Conservation (phyloP, 768 basidiomycete species). For the Amanita phalloides region DNA sequence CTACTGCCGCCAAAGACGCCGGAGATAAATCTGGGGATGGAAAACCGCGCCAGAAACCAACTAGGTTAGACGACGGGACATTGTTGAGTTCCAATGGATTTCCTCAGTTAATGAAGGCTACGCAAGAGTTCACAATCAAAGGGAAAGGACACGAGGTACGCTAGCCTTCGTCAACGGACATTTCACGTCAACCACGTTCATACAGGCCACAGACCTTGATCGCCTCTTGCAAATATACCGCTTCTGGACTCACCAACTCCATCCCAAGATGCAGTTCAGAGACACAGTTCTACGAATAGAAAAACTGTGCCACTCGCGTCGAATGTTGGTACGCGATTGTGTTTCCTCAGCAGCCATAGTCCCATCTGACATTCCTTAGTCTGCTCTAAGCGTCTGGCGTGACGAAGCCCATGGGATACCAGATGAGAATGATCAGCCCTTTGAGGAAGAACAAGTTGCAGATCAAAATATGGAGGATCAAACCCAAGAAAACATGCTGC, state of each 20-base stretch:
- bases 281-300: conserved; percentile 85
- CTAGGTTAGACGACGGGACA: conserved; percentile 66
- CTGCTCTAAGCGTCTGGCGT: conserved; percentile 64
- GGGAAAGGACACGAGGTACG: conserved; percentile 91
- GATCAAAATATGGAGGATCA: conserved; percentile 9
- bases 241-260: conserved; percentile 91
- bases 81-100: conserved; percentile 70
- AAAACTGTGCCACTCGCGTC: conserved; percentile 75
- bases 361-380: conserved; percentile 20
- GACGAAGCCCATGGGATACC: conserved; percentile 44
- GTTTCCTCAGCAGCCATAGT: background rate
- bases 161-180: background rate
- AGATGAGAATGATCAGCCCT: conserved; percentile 11
- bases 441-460: conserved; percentile 10
- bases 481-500: conserved; percentile 4
- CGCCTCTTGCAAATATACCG: conserved; percentile 79
- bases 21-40: conserved; percentile 15
- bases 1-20: background rate
- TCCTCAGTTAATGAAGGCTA: conserved; percentile 63
- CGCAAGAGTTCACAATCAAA: conserved; percentile 68
- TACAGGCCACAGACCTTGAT: conserved; percentile 70
- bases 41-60: conserved; percentile 38
- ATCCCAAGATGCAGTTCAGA: conserved; percentile 78
- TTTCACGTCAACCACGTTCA: background rate
- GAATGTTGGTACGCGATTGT: conserved; percentile 61